Conservation (phyloP, 768 basidiomycete species). For the Mycena sanguinolenta region DNA sequence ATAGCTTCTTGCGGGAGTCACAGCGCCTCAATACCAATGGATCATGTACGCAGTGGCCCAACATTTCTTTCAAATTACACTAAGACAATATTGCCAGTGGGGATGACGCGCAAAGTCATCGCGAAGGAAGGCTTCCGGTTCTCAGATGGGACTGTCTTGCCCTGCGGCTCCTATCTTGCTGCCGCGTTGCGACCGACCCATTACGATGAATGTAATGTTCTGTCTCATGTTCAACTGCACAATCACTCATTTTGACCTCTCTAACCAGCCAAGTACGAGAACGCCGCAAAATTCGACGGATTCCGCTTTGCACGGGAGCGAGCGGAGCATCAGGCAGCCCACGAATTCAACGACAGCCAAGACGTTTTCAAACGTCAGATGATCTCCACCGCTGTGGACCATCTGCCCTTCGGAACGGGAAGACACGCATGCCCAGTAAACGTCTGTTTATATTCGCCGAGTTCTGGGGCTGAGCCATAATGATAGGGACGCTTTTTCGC, state of each 20-base stretch:
- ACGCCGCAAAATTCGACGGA: conserved; percentile 56
- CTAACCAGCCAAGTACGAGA: conserved; percentile 49
- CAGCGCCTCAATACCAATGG: conserved; percentile 44
- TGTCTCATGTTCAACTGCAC: background rate
- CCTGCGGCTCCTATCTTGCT: conserved; percentile 43
- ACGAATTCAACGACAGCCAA: conserved; percentile 37
- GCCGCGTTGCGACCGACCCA: conserved; percentile 41
- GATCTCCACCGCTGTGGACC: conserved; percentile 27
- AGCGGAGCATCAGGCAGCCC: conserved; percentile 36
- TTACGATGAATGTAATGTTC: conserved; percentile 34
- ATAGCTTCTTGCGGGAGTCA: conserved; percentile 62
- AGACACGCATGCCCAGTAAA: conserved; percentile 39
- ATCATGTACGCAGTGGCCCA: conserved; percentile 29
- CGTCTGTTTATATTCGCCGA: no score
- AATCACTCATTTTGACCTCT: conserved; percentile 42
- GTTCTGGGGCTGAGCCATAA: background rate
- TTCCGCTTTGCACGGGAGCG: conserved; percentile 60
- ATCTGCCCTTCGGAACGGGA: conserved; percentile 31
- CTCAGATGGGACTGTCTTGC: conserved; percentile 49
- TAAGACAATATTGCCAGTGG: conserved; percentile 22
- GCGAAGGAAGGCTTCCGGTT: conserved; percentile 47
- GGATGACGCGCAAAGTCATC: conserved; percentile 44
- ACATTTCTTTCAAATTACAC: background rate
- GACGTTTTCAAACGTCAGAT: conserved; percentile 36
- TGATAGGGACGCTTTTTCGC: conserved; percentile 60